Base-by-base conservation (phyloP, 2,329 filamentous ascomycete genomes). In the Exserohilum rostratum region DNA sequence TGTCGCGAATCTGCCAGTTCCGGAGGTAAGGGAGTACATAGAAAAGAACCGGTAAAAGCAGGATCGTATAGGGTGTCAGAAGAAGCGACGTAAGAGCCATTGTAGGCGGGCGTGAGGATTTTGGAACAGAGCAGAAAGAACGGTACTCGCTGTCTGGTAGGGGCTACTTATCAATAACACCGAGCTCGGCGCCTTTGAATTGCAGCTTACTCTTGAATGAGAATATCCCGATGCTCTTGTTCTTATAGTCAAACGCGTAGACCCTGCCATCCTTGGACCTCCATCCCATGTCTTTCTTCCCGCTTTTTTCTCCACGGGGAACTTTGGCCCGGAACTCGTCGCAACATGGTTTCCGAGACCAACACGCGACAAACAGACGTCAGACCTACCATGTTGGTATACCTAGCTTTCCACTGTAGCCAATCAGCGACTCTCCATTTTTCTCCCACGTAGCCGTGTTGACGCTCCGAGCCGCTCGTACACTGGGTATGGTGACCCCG, bases 11-110 rank as follows among this genome's bases (percentile, higher is more conserved):
- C 70, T 57, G 86, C 79, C 53, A 80, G 18, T 86, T 88, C 51
- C 84, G 76, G 22, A 88, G 73, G 71, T 87, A 89, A 0, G 85
- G 80, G 48, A 86, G 82, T 9, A 87, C 46, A 67, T 86, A 89
- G 68, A 79, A 86, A 17, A 80, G 71, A 6, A 82, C 57, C 2
- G 86, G 64, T 29, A 82, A 66, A 6, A 80, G 75, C 9, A 84
- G 67, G n/a, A 83, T 76, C 0, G 76, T 60, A 65, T 77, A 81
- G 0, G 79, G 79, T 9, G 77, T 73, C 64, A 81, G 67, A 42
- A 82, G 70, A 50, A 62, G 54, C n/a, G 74, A 64, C 37, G 64
- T 60, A 37, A 75, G 50, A 46, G 70, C 69, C 71, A 74, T 74
- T 35, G 31, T 61, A 45, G 46, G 37, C n/a, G 29, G 31, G 38